Evolutionary conservation across 345 rosid species (phyloP).

Genomic region (Crucihimalaya himalaica): DNA sequence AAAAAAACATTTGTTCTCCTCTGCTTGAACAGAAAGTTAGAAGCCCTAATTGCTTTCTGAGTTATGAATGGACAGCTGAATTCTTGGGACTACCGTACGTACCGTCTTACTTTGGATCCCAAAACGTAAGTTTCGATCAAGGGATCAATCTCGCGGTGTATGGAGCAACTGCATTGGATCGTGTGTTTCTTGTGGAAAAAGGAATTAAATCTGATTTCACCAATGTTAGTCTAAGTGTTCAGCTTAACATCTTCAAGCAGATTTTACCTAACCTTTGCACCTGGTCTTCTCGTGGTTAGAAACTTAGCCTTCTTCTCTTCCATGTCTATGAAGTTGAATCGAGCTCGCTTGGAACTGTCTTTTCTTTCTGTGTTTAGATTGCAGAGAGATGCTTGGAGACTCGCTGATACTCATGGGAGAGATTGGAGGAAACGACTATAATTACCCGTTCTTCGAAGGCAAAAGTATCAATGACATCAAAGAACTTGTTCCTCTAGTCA

Average conservation of each 20-base stretch:
- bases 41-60: neutral
- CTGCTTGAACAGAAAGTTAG: slow-evolving; percentile 1
- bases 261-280: slow-evolving; percentile 45
- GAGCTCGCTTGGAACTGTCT: neutral
- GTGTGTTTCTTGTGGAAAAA: slow-evolving; percentile 32
- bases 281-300: slow-evolving; percentile 38
- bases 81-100: slow-evolving; percentile 40
- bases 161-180: slow-evolving; percentile 52
- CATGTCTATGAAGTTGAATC: neutral
- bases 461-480: slow-evolving; percentile 29
- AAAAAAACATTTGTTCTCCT: neutral
- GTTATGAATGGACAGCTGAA: slow-evolving; percentile 42
- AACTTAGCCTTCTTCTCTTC: neutral
- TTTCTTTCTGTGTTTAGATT: slow-evolving; percentile 33
- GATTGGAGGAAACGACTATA: slow-evolving; percentile 58
- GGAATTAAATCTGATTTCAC: slow-evolving; percentile 34
- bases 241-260: slow-evolving; percentile 46
- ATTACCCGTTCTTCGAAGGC: slow-evolving; percentile 32
- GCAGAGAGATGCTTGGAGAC: slow-evolving; percentile 33
- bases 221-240: slow-evolving; percentile 41
- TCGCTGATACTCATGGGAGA: slow-evolving; percentile 58
- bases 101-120: slow-evolving; percentile 42
- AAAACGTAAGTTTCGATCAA: slow-evolving; percentile 32
- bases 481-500: slow-evolving; percentile 42
- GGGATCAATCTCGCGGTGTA: slow-evolving; percentile 59